Base-by-base conservation (phyloP, 345 rosid species). In the Mallotus nudiflorus region DNA sequence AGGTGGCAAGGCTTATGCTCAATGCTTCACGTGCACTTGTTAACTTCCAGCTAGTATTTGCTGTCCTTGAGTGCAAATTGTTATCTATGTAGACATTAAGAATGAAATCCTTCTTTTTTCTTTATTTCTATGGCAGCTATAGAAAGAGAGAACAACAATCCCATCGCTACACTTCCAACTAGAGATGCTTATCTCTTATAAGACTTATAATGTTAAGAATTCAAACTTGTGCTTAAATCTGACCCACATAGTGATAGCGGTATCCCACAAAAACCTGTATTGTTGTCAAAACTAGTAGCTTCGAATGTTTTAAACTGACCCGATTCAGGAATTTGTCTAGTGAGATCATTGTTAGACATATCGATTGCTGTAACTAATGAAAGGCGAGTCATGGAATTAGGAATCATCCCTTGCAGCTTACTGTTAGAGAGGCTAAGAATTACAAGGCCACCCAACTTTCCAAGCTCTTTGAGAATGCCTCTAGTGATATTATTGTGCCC, bases 401-500 rank as follows among this genome's bases (percentile, higher is more conserved):
- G 99, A 44, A 95, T 95, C 35, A 62, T 58, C 72, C 96, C 98
- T 31, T 81, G 83, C 46, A 95, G 82, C 61, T 62, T 69, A 67
- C 92, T 95, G 72, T 80, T 80, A 0, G 99, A 92, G 48, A 92
- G 91, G 73, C 92, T 96, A 28, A 95, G 95, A 79, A 95, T 92
- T 79, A 85, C 83, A 49, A 95, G 85, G 42, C 80, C 87, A 49
- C 67, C 85, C 60, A 95, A 75, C 42, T 73, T 65, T 40, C 99
- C 97, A 9, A 95, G 74, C 82, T 92, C 92, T 3, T 81, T 46
- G 0, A 97, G 99, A 69, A 95, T 90, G 49, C 71, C 27, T 48
- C 97, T 97, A 0, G 92, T 82, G 52, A 95, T 25, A 35, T 58
- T 72, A 74, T 95, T 95, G 72, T 92, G 91, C 13, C 92, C 97